Conservation (phyloP, 495 filamentous ascomycete genomes). For the Achaetomiella virescens region DNA sequence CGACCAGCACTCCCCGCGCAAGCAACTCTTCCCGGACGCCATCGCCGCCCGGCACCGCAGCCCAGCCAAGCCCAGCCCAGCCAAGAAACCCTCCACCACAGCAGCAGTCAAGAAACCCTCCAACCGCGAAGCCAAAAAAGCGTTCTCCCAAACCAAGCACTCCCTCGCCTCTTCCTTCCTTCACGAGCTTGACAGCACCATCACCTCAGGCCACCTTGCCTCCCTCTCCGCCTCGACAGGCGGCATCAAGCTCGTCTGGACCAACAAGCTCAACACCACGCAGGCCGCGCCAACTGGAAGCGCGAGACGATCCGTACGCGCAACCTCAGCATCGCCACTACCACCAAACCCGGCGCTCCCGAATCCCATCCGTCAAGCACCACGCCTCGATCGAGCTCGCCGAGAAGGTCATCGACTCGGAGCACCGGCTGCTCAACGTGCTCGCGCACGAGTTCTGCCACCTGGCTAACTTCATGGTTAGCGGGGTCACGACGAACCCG, state of each 20-base stretch:
- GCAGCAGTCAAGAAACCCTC: constrained; percentile 4
- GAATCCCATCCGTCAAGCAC: too few relatives aligned
- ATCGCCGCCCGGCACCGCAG: constrained; percentile 15
- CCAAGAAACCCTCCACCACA: constrained; percentile 37
- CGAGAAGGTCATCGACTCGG: constrained; percentile 73
- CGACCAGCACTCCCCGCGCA: constrained; percentile 67
- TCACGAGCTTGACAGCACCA: constrained; percentile 59
- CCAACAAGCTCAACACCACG: constrained; percentile 80
- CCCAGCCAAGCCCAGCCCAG: constrained; percentile 49
- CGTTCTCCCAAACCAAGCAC: constrained; percentile 63
- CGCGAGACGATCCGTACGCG: constrained; percentile 47
- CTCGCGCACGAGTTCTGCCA: constrained; percentile 96
- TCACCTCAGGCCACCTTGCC: constrained; percentile 57
- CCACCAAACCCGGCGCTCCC: constrained; percentile 21
- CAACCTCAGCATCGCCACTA: neutral
- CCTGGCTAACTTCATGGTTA: constrained; percentile 79
- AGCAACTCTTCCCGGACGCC: constrained; percentile 37
- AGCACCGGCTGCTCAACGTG: constrained; percentile 74
- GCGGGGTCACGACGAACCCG: constrained; percentile 57
- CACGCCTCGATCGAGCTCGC: constrained; percentile 80
- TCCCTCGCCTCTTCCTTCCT: constrained; percentile 64
- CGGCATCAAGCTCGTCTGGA: constrained; percentile 76
- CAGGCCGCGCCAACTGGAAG: constrained; percentile 80
- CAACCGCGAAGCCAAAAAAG: constrained; percentile 25
- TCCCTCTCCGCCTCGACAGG: constrained; percentile 58